Evolutionary conservation across 108 stramenopile species (phyloP), one percentile per base, ranked within the genome.

Genomic region (Cyclotella kingstonii): DNA sequence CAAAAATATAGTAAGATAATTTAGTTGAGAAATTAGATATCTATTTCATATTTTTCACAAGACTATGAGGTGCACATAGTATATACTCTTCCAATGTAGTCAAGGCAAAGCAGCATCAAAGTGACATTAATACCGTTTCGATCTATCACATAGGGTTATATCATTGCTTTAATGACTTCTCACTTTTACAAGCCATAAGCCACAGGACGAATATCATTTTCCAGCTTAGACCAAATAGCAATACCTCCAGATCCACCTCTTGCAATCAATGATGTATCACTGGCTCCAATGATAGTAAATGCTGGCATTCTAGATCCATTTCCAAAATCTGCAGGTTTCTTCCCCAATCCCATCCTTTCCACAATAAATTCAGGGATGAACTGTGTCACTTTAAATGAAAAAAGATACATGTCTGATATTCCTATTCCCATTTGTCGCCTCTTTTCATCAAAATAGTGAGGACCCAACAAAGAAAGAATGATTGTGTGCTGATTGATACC

Each of bases 191-290:
- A 29, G 41, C 68, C 69, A 47, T 84, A 84, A 29, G 83, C 83
- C 54, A 70, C 76, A 50, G 80, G 80, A 23, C 83, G 64, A 36
- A 84, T 80, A 40, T 84, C 83, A 43, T 84, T 77, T 14, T 75
- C 81, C 42, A 84, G 44, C 30, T 66, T 59, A 27, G 79, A 81
- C 83, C 83, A 84, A 65, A 84, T 84, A 12, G 83, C 83, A 54
- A 84, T 84, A 7, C 83, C 77, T 31, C 83, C 83, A 8, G 75
- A 62, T 25, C 81, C 83, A 26, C 83, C 83, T 35, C 83, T 54
- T 2, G 83, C 83, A 64, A 84, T 76, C 51, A 84, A 57, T 25
- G 83, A 78, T n/a, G 49, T 71, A 9, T 84, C 80, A 54, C 83
- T 84, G 10, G 78, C 78, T 12, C 75, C 83, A 28, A 84, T 81